phyloP scores from a whole-genome alignment of 2,329 filamentous ascomycete genomes.

The Ophiocordyceps camponoti-leonardi region DNA sequence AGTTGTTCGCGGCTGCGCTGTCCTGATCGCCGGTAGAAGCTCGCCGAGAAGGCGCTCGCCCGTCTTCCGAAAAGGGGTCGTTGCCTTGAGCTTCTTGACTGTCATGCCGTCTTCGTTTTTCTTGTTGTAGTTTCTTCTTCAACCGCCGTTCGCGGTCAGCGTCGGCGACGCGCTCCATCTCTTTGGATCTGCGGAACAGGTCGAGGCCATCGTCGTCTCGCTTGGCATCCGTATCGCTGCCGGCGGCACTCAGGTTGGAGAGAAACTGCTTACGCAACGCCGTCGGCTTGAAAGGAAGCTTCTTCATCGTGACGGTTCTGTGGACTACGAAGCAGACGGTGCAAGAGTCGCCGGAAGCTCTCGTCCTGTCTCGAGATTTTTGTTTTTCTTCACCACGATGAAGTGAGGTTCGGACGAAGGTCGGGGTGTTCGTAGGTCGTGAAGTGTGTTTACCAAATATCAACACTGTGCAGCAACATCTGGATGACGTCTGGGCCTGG shows the following conservation, averaged over 20 bases:
- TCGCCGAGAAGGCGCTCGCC: no score
- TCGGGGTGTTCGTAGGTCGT: no score
- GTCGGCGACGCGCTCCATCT: conserved; percentile 27
- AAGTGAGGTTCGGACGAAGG: background rate
- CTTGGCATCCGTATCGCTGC: conserved; percentile 2
- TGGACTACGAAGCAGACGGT: background rate
- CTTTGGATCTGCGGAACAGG: conserved; percentile 31
- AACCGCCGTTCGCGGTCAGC: conserved; percentile 19
- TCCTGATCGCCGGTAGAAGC: no score
- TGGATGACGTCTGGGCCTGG: no score
- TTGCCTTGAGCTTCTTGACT: background rate
- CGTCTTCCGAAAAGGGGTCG: no score
- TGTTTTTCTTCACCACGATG: background rate
- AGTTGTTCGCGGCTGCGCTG: no score
- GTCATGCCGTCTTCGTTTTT: conserved; percentile 3
- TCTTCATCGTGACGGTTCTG: conserved; percentile 11
- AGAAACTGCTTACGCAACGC: conserved; percentile 17
- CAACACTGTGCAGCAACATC: no score
- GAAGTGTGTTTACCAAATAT: no score
- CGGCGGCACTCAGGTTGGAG: conserved; percentile 8
- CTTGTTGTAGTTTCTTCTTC: conserved; percentile 10
- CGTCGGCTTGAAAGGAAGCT: conserved; percentile 32
- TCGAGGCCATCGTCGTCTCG: conserved; percentile 16
- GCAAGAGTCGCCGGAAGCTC: background rate
- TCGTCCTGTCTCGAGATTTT: background rate